These are phyloP conservation scores for Cicer cuneatum DNA, from an alignment of 306 rosid genomes.

Conservation along the genomic window DNA sequence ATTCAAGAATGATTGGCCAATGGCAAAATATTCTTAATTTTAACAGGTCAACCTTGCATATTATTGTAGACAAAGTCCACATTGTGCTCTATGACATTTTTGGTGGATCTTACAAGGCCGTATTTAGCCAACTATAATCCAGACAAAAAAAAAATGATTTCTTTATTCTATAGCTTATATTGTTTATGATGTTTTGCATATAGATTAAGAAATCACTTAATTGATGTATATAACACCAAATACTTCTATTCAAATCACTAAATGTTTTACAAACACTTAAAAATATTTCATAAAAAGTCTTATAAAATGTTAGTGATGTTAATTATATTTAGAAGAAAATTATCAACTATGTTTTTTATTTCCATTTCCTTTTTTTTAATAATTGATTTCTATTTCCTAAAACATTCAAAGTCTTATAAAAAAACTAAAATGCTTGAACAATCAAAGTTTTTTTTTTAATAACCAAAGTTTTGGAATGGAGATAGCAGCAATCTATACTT, in stretches of 20 bases:
- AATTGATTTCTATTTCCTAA: not conserved
- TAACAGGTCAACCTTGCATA: constrained; percentile 47
- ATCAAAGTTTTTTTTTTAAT: too few relatives aligned
- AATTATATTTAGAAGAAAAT: not conserved
- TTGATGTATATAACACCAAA: not conserved
- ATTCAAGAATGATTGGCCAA: constrained; percentile 35
- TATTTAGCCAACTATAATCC: constrained; percentile 40
- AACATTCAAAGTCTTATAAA: not conserved
- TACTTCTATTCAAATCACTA: too few relatives aligned
- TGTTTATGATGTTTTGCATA: not conserved
- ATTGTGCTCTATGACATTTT: constrained; percentile 40
- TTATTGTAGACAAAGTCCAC: constrained; percentile 46
- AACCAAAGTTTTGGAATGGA: too few relatives aligned
- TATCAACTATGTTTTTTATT: not conserved
- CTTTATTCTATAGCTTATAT: not conserved
- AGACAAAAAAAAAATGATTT: constrained; percentile 16
- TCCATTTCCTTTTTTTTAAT: not conserved
- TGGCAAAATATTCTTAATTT: not conserved
- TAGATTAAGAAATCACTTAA: not conserved
- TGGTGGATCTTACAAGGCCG: constrained; percentile 42
- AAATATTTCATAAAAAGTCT: not conserved
- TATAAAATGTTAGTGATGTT: not conserved
- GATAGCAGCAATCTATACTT: too few relatives aligned
- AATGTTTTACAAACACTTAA: too few relatives aligned
- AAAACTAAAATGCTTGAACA: too few relatives aligned